Base-by-base conservation (phyloP, 306 rosid species). In the Begonia masoniana region DNA sequence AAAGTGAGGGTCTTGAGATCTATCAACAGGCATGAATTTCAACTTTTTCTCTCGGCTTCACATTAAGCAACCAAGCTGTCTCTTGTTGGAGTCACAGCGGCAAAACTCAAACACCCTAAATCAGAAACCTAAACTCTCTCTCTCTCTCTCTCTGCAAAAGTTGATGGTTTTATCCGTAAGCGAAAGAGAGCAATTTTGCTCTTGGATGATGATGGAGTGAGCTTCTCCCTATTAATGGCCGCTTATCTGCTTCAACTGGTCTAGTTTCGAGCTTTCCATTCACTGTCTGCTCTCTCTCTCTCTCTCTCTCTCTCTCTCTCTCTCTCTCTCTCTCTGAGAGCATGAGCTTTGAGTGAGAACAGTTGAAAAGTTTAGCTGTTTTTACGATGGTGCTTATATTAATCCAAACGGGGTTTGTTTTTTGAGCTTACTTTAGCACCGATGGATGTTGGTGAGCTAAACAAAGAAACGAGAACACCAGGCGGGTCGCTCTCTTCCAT, bases 61-160 rank as follows among this genome's bases (percentile, higher is more conserved):
- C 76, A 73, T 45, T 63, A 77, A 69, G 83, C 76, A 77, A 77
- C 83, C 83, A 73, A 73, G 59, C 79, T 77, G 79, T 77, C 83
- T 77, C 69, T 54, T 64, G 69, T 51, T 64, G 57, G 52, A 24
- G 15, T 52, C 76, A 31, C 71, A 59, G 74, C 66, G 63, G 68
- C 78, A 76, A 52, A 51, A 52, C 10, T 13, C 58, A 56, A 47
- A 15, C 6, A 42, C 39, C 39, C 39, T 31, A 1, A 3, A 31
- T 7, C 61, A 10, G 15, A 39, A 15, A 49, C 57, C 42, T 35
- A 15, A 35, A 11, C 52, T 50, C 47, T 15, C 43, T 15, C 60
- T 7, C 62, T 26, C 58, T 43, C 52, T 65, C 67, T 55, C 53
- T 62, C 21, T 31, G 39, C 39, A 31, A 7, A 31, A 31, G 7